Evolutionary conservation across 106 monocot genomes (phyloP), one percentile per base, ranked within the genome.

Genomic region (Allium sativum): DNA sequence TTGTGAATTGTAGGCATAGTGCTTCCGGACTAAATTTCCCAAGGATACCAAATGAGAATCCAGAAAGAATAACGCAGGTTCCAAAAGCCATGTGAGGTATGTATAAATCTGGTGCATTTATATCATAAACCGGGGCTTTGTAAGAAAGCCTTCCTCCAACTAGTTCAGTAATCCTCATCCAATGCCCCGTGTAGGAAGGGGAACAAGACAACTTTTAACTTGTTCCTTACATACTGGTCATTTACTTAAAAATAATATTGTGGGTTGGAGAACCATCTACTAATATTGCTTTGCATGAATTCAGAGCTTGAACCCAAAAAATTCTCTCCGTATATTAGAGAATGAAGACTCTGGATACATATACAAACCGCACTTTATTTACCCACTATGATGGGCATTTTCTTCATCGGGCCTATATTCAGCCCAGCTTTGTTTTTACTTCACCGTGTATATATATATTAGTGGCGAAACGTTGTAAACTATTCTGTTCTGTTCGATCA

Each of bases 201-300:
- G 62, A 72, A 72, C 62, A 72, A 56, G 54, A 69, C 69, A 16
- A 69, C 56, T 42, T 69, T 69, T 17, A 69, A 59, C 42, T 69
- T 69, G 48, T 69, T 69, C 59, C 40, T 59, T 42, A 69, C 69
- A 52, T 69, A 69, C 59, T 69, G 69, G 47, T 69, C 69, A 69
- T 69, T 69, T 31, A 69, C 69, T 69, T 69, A 59, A 59, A 69
- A 69, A 52, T 69, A 69, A 56, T 76, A 76, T 22, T 76, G 76
- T 12, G 76, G 76, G 51, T 76, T 70, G 21, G 76, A 76, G 65
- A 76, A 70, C 14, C 65, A 76, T 44, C 65, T 76, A 50, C 70
- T 76, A n/a, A 76, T 76, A 65, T 76, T 76, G 52, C 76, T 76
- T 54, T 76, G 76, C 76, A 76, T 76, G 57, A 76, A 76, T 46